A percentile compares a stretch with the other conserved stretches of the same genome.
These are phyloP conservation scores for Hysterangium stoloniferum DNA, from an alignment of 768 basidiomycete species.

Conservation along the genomic window DNA sequence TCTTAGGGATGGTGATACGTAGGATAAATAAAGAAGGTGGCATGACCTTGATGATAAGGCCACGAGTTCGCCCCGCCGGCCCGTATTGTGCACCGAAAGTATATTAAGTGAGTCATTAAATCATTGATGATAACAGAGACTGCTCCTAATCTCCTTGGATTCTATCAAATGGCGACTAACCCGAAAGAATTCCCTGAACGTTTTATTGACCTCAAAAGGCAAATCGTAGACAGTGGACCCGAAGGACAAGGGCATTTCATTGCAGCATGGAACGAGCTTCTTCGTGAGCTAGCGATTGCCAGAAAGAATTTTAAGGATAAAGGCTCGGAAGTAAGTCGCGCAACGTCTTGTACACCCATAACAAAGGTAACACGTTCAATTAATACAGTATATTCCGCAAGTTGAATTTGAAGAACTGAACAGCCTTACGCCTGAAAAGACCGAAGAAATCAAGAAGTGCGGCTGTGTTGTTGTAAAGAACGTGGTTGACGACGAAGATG, in stretches of 20 bases:
- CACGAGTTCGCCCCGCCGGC: no score
- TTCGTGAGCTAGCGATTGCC: constrained; percentile 39
- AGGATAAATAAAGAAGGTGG: no score
- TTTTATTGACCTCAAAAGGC: constrained; percentile 49
- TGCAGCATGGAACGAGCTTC: constrained; percentile 50
- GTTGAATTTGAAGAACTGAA: constrained; percentile 49
- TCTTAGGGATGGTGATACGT: no score
- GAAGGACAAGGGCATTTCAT: constrained; percentile 43
- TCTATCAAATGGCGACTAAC: no score
- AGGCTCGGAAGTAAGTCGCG: constrained; percentile 40
- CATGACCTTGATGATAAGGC: no score
- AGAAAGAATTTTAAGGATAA: constrained; percentile 37
- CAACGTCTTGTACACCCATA: background rate
- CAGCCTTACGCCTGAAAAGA: constrained; percentile 35
- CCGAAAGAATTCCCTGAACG: constrained; percentile 35
- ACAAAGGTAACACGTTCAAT: background rate
- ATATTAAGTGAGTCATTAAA: no score
- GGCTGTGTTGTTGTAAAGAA: constrained; percentile 57
- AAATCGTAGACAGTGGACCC: constrained; percentile 40
- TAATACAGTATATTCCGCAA: constrained; percentile 49
- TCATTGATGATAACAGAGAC: no score
- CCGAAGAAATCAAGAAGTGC: constrained; percentile 42
- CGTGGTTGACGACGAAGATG: constrained; percentile 50
- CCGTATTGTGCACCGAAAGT: no score
- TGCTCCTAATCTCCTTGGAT: no score